Evolutionary conservation across 2,329 filamentous ascomycete genomes (phyloP), one percentile per base, ranked within the genome.

Genomic region (Curvularia spicifera): DNA sequence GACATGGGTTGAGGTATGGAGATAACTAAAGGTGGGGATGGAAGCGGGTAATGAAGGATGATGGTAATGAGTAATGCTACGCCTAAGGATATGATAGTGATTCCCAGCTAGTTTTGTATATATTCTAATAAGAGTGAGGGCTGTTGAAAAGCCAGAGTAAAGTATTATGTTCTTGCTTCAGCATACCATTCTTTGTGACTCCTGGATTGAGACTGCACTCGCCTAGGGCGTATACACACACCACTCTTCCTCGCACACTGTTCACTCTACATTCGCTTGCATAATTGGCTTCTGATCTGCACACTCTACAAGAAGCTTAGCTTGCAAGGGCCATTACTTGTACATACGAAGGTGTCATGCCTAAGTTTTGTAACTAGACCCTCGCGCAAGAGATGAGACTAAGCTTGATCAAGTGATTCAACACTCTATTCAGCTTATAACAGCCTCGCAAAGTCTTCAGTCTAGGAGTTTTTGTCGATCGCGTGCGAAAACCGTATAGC

Each of bases 1-100:
- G 75, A 3, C 55, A 77, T 60, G 75, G 75, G 3, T 53, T 78
- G 58, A 71, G 64, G 13, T 78, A 77, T 64, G 59, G 43, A 8
- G 3, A 12, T 8, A 37, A 33, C 7, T 44, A 33, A 39, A 13
- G 1, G 3, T 10, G 18, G 15, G 22, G 4, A 24, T 24, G 13
- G 6, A 20, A 9, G n/a, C 39, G 47, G 22, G 3, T 18, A 20
- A 15, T 26, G 20, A 49, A 4, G 22, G 15, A 18, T 29, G 22
- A 47, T 33, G 44, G 18, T 44, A 46, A 47, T 47, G 44, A 47
- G 8, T 18, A 10, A 28, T 39, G 6, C n/a, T 13, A 24, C 12
- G 12, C 18, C 18, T 4, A 35, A 15, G 35, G 15, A n/a, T 37
- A 37, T 18, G 35, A 37, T 15, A 12, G 13, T 35, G 33, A 15